Evolutionary conservation across 495 filamentous ascomycete species (phyloP), one percentile per base, ranked within the genome.

Genomic region (Parathielavia appendiculata): DNA sequence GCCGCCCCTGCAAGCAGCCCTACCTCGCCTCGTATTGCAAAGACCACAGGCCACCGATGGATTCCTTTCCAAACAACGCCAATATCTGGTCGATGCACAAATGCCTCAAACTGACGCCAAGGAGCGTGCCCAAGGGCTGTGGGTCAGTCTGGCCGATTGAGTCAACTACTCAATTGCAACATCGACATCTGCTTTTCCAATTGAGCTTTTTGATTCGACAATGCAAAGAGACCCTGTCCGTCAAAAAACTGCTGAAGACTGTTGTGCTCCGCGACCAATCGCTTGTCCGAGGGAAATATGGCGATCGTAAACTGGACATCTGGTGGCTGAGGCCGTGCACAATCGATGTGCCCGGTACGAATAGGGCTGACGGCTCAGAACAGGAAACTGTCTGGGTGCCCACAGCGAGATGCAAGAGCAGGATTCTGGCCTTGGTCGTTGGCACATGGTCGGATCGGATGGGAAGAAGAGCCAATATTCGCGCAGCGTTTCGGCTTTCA

Each of bases 91-190:
- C n/a, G n/a, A n/a, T n/a, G n/a, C n/a, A n/a, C n/a, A n/a, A n/a
- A n/a, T 23, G 34, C 30, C 49, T 26, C 20, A 30, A 12, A 6
- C 6, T 30, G 32, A 20, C n/a, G 32, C 26, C n/a, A n/a, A 35
- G 16, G 47, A 10, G 4, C 23, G 30, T n/a, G 0, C 9, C 16
- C 47, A 26, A 30, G 39, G 47, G 59, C 17, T 46, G 34, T 7
- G 5, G 7, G 11, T 26, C 32, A 12, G 36, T 49, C 34, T 46
- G 51, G 22, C 36, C 54, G 50, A 57, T 41, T 68, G 66, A 68
- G 44, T 68, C 66, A 68, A 59, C 63, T 64, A 66, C 65, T 65
- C 60, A 67, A 67, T 67, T 67, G 59, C 65, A 50, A 30, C 47
- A 30, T 49, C 51, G 6, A 19, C 8, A 17, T 11, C 17, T 9